Evolutionary conservation across 129 eudicot species (phyloP).

Genomic region (Centrapalus pauciflorus): DNA sequence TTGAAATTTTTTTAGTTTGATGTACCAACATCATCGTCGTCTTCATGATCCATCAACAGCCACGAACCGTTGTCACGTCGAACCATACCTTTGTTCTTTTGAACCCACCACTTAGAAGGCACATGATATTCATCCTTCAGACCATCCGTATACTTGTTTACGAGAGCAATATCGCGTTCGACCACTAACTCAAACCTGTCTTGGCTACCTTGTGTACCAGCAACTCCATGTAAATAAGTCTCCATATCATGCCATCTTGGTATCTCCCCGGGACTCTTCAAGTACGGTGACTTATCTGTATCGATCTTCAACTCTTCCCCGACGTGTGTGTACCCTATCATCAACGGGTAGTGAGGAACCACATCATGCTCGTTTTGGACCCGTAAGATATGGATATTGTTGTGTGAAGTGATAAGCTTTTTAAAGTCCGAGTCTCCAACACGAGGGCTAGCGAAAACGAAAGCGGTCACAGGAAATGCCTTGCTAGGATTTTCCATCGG

Average conservation of each 20-base stretch:
- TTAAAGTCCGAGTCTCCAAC: conserved; percentile 60
- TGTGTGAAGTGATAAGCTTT: neutral
- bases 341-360: conserved; percentile 50
- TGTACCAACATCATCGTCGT: conserved; percentile 24
- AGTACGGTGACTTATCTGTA: conserved; percentile 50
- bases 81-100: conserved; percentile 74
- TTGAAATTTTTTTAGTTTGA: neutral
- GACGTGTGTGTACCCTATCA: conserved; percentile 52
- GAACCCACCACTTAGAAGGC: conserved; percentile 63
- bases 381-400: conserved; percentile 40
- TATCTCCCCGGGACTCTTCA: conserved; percentile 59
- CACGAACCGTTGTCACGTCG: conserved; percentile 65
- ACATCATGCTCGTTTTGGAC: conserved; percentile 49
- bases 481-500: conserved; percentile 33
- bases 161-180: conserved; percentile 48
- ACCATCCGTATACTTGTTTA: conserved; percentile 52
- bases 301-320: conserved; percentile 61
- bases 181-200: conserved; percentile 57
- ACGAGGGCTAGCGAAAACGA: conserved; percentile 77
- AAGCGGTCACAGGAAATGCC: conserved; percentile 59
- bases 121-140: conserved; percentile 61
- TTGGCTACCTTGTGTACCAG: conserved; percentile 60
- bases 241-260: conserved; percentile 70
- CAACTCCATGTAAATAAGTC: conserved; percentile 79
- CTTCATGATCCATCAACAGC: conserved; percentile 63